These are phyloP conservation scores for Leccinum solheimii DNA, from an alignment of 1,284 basidiomycete species.

Conservation along the genomic window DNA sequence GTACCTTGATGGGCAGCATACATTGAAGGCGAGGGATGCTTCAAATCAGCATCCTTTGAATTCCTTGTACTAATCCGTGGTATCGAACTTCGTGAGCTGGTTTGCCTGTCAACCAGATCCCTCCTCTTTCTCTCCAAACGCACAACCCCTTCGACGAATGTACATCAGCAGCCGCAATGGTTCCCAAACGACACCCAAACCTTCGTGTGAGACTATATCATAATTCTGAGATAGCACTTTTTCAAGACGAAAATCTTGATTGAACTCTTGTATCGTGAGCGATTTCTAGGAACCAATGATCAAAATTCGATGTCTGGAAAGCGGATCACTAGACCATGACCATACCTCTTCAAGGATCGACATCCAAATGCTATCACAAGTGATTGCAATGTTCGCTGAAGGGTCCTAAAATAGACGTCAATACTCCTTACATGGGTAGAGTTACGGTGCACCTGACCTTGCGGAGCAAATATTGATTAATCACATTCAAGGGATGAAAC, in stretches of 20 bases:
- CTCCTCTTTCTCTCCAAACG: background rate
- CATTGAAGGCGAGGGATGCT: too few species aligned
- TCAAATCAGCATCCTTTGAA: background rate
- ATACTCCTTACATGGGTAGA: background rate
- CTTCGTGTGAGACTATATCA: background rate
- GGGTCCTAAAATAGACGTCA: background rate
- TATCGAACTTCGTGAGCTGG: too few species aligned
- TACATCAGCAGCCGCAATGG: background rate
- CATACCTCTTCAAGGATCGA: constrained; percentile 14
- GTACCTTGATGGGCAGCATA: too few species aligned
- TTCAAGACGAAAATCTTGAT: background rate
- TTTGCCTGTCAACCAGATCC: background rate
- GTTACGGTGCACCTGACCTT: background rate
- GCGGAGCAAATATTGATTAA: background rate
- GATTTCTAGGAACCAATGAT: background rate
- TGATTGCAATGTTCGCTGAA: background rate
- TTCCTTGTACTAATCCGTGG: background rate
- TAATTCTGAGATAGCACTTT: background rate
- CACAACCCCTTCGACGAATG: background rate
- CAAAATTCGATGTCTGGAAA: background rate
- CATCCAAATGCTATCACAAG: constrained; percentile 7
- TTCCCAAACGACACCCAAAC: background rate
- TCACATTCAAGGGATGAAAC: background rate
- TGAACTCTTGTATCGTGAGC: background rate
- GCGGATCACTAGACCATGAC: background rate